phyloP scores from a whole-genome alignment of 2,329 filamentous ascomycete genomes.

The Fusarium coicis region DNA sequence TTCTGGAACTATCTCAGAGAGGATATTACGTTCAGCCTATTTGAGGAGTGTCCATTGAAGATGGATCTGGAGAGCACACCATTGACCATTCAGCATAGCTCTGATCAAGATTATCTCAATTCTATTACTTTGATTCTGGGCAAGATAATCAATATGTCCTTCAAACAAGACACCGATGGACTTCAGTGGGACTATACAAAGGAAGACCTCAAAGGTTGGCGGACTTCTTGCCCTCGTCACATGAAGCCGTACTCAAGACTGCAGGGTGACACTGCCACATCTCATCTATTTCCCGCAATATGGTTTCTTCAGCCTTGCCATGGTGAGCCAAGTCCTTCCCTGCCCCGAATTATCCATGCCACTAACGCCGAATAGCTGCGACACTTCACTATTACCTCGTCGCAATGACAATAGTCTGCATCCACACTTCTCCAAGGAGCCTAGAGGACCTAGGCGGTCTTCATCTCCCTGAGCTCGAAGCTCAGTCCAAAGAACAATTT shows the following conservation, averaged over 20 bases:
- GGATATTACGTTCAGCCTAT: slow-evolving; percentile 65
- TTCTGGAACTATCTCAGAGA: slow-evolving; percentile 64
- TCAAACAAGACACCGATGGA: slow-evolving; percentile 29
- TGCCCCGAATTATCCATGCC: fast-evolving
- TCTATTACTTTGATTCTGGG: slow-evolving; percentile 56
- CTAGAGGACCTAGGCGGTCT: slow-evolving; percentile 6
- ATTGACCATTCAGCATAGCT: slow-evolving; percentile 24
- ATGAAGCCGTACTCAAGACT: slow-evolving; percentile 47
- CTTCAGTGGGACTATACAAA: slow-evolving; percentile 39
- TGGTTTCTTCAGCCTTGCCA: slow-evolving; percentile 57
- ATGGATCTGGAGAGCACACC: slow-evolving; percentile 49
- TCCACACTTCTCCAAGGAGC: slow-evolving; percentile 14
- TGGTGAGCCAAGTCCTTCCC: slow-evolving; percentile 44
- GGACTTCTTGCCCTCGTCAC: slow-evolving; percentile 43
- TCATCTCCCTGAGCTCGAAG: not conserved
- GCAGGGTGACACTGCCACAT: not conserved
- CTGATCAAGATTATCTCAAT: slow-evolving; percentile 50
- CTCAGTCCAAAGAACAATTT: slow-evolving; percentile 32
- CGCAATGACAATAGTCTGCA: slow-evolving; percentile 47
- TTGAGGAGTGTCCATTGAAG: slow-evolving; percentile 54
- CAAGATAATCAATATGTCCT: slow-evolving; percentile 54
- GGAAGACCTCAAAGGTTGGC: slow-evolving; percentile 47
- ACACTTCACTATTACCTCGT: slow-evolving; percentile 57
- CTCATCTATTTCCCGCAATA: slow-evolving; percentile 48
- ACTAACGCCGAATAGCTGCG: slow-evolving; percentile 48